phyloP scores from a whole-genome alignment of 225 moss, liverwort and hornwort genomes.

The Climacium dendroides region DNA sequence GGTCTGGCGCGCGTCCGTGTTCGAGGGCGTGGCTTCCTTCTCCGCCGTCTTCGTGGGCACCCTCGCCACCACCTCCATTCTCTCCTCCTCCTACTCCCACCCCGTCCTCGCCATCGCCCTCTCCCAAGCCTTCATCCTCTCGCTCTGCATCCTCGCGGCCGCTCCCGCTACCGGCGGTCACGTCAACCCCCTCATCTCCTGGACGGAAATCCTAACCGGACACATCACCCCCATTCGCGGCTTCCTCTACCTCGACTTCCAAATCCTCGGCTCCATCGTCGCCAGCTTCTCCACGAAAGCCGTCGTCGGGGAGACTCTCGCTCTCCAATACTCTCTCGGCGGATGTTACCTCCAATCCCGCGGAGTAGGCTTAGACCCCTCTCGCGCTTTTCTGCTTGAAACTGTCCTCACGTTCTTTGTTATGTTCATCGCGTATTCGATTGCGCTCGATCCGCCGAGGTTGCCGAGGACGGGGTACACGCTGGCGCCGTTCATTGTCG shows the following conservation, averaged over 20 bases:
- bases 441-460: slow-evolving; percentile 36
- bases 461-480: slow-evolving; percentile 20
- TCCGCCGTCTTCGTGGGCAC: background rate
- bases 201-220: slow-evolving; percentile 29
- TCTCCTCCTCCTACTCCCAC: background rate
- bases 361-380: background rate
- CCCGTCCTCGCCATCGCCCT: background rate
- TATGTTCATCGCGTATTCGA: slow-evolving; percentile 21
- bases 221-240: slow-evolving; percentile 12
- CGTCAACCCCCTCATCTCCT: slow-evolving; percentile 29
- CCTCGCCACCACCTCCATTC: background rate
- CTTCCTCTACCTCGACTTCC: slow-evolving; percentile 15
- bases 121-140: slow-evolving; percentile 8
- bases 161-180: slow-evolving; percentile 40
- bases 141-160: slow-evolving; percentile 15
- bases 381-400: slow-evolving; percentile 21
- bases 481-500: slow-evolving; percentile 24
- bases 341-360: slow-evolving; percentile 14
- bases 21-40: slow-evolving; percentile 7
- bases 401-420: slow-evolving; percentile 17
- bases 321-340: background rate
- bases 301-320: background rate
- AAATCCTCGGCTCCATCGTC: slow-evolving; percentile 17
- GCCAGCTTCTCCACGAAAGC: background rate
- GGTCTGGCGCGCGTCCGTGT: slow-evolving; percentile 16